These are phyloP conservation scores for Eucalyptus fibrosa DNA, from an alignment of 345 rosid genomes.

Conservation along the genomic window DNA sequence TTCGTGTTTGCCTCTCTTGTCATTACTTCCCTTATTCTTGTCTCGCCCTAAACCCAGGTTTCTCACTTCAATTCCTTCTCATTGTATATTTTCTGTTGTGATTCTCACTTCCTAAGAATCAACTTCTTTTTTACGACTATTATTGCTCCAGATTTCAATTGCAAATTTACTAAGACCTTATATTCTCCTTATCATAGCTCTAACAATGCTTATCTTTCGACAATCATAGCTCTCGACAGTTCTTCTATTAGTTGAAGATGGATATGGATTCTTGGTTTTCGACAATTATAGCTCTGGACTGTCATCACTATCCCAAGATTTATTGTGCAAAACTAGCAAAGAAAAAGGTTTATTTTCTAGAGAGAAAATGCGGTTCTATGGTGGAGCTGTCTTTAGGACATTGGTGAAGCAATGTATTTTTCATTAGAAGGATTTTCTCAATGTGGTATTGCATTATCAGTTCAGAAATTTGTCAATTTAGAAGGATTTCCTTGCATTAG, in stretches of 20 bases:
- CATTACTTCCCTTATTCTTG: too few relatives aligned
- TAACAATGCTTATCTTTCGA: fast-evolving
- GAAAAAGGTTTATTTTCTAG: not conserved
- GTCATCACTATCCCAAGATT: not conserved
- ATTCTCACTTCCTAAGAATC: not conserved
- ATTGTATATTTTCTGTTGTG: too few relatives aligned
- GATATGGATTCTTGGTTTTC: not conserved
- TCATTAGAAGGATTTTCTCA: not conserved
- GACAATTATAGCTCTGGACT: not conserved
- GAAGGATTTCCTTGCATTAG: not conserved
- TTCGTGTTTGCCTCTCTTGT: too few relatives aligned
- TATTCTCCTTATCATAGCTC: not conserved
- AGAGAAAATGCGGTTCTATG: not conserved
- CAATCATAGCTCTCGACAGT: too few relatives aligned
- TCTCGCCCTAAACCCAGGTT: too few relatives aligned
- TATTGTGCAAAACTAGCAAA: not conserved
- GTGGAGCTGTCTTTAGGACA: not conserved
- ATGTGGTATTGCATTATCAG: not conserved
- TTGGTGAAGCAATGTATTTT: not conserved
- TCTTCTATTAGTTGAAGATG: too few relatives aligned
- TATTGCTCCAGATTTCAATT: not conserved
- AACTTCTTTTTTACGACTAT: not conserved
- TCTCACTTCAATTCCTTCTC: too few relatives aligned
- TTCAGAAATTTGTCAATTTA: not conserved
- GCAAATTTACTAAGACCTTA: not conserved